phyloP scores from a whole-genome alignment of 805 yeast species.

The Starmera pachycereana region DNA sequence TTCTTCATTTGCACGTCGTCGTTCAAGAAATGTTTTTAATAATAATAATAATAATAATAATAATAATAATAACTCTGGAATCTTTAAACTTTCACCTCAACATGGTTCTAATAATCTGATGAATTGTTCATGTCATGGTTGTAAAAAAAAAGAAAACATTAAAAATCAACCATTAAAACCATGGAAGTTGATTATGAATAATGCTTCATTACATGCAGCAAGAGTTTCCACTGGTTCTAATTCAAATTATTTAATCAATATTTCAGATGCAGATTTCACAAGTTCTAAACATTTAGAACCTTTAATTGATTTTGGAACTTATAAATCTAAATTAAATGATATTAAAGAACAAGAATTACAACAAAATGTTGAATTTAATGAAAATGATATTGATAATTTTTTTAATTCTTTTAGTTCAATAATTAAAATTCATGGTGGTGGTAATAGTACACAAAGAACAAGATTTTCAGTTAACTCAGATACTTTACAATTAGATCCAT shows the following conservation, averaged over 20 bases:
- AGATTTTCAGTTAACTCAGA: slow-evolving; percentile 5
- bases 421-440: no score
- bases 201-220: slow-evolving; percentile 29
- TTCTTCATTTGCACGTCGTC: not conserved
- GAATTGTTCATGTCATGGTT: no score
- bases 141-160: not conserved
- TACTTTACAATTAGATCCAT: slow-evolving; percentile 1
- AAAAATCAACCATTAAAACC: slow-evolving; percentile 7
- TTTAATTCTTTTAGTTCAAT: no score
- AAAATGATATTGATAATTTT: no score
- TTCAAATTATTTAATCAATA: slow-evolving; percentile 1
- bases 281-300: slow-evolving; percentile 9
- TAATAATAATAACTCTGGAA: no score
- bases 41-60: no score
- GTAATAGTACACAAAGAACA: not conserved
- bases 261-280: slow-evolving; percentile 14
- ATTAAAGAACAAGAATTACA: no score
- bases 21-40: not conserved
- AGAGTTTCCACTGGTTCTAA: slow-evolving; percentile 22
- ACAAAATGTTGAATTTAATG: no score
- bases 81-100: no score
- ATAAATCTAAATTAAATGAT: not conserved
- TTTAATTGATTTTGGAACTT: not conserved
- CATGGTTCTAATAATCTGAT: no score
- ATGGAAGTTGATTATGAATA: slow-evolving; percentile 25